Evolutionary conservation across 2,329 filamentous ascomycete genomes (phyloP), one percentile per base, ranked within the genome.

Genomic region (Alternaria infectoria): DNA sequence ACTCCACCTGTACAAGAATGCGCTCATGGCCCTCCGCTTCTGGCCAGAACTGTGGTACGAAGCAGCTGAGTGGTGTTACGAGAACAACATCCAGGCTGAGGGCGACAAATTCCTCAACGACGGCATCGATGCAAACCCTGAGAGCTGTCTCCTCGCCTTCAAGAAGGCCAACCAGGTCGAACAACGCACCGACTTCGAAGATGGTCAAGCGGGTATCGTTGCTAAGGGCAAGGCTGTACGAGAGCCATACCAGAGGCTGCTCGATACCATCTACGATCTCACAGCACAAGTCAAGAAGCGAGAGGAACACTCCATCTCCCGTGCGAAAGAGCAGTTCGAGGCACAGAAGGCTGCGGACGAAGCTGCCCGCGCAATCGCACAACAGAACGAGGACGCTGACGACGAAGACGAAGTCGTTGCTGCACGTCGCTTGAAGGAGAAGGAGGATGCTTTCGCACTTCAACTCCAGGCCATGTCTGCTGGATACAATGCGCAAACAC

Each of bases 31-130:
- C 5, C 83, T 99, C 59, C 90, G 94, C 54, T 99, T 98, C 81
- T 96, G 95, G 88, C 94, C 96, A 5, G 92, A 97, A 77, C 90
- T 97, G 71, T 99, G 96, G 96, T 94, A 93, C 54, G 93, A 97
- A 64, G 95, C 93, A 10, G 92, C 94, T 1, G 92, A 97, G 69
- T 98, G 95, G 88, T 97, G 93, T 79, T 93, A 93, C 74, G 87
- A 91, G 58, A 93, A 96, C 71, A 88, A 88, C 47, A 82, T 94
- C 69, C 85, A 88, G 40, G 82, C 88, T 47, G 90, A 93, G 62
- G 93, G 93, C 11, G 88, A 91, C 23, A 89, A 93, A 10, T 92
- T 98, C 72, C 84, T 99, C 23, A 86, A 89, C 21, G 89, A 96
- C 66, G 96, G 96, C 32, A 90, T 96, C 61, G 86, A 88, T 26